Evolutionary conservation across 2,329 filamentous ascomycete species (phyloP).

Genomic region (Aphanoascus verrucosus): DNA sequence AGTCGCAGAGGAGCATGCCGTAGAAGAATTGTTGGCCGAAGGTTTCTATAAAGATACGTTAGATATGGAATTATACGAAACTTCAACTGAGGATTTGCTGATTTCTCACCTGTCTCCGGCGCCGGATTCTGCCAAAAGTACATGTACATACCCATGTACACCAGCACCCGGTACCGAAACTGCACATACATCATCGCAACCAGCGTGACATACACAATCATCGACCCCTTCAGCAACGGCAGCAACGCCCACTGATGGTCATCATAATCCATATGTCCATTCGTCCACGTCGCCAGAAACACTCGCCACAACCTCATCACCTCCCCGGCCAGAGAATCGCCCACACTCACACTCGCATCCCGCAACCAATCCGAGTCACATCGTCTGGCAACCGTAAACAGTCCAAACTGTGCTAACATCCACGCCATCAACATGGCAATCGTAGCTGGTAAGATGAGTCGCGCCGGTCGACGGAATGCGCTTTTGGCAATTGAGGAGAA

Average conservation of each 20-base stretch:
- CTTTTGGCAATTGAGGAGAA: slow-evolving; percentile 43
- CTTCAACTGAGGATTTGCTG: not conserved
- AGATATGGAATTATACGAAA: not conserved
- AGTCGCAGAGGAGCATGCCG: slow-evolving; percentile 43
- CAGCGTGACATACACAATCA: slow-evolving; percentile 38
- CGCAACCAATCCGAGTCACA: slow-evolving; percentile 45
- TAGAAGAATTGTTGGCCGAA: slow-evolving; percentile 45
- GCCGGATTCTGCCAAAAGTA: slow-evolving; percentile 42
- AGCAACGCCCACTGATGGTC: slow-evolving; percentile 46
- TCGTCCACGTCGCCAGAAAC: slow-evolving; percentile 43
- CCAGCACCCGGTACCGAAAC: slow-evolving; percentile 35
- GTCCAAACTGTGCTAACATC: slow-evolving; percentile 40
- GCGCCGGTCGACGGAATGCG: slow-evolving; percentile 44
- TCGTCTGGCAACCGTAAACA: slow-evolving; percentile 38
- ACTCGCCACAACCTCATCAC: slow-evolving; percentile 36
- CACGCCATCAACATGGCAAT: slow-evolving; percentile 44
- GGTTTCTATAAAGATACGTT: slow-evolving; percentile 33
- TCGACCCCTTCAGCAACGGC: slow-evolving; percentile 37
- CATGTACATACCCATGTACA: slow-evolving; percentile 34
- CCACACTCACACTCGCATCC: slow-evolving; percentile 38
- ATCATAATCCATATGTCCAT: slow-evolving; percentile 43
- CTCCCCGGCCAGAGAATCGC: slow-evolving; percentile 38
- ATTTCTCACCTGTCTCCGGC: slow-evolving; percentile 37
- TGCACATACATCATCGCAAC: slow-evolving; percentile 40
- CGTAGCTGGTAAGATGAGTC: slow-evolving; percentile 43